These are phyloP conservation scores for Podospora fimiseda DNA, from an alignment of 495 filamentous ascomycete genomes.

Conservation along the genomic window DNA sequence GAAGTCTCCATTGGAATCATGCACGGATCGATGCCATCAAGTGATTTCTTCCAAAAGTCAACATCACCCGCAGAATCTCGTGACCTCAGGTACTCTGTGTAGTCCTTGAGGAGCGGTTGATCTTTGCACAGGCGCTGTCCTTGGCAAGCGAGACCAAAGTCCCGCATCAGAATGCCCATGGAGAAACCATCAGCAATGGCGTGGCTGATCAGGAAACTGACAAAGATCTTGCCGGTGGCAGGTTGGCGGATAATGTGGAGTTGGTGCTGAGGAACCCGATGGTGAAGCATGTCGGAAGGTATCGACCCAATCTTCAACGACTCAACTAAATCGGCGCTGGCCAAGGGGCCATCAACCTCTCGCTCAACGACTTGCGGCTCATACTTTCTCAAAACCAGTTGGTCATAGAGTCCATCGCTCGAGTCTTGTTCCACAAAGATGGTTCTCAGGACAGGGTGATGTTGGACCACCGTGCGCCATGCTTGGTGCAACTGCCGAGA, in stretches of 20 bases:
- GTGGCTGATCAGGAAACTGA: conserved; percentile 4
- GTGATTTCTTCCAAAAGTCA: conserved; percentile 12
- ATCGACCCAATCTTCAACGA: conserved; percentile 21
- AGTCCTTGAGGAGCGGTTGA: conserved; percentile 3
- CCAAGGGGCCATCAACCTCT: conserved; percentile 21
- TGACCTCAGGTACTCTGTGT: conserved; percentile 26
- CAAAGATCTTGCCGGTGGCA: not conserved
- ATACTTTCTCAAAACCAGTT: conserved; percentile 12
- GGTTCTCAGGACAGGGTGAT: conserved; percentile 36
- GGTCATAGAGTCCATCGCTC: conserved; percentile 2
- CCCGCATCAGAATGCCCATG: conserved; percentile 3
- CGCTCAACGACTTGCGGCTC: conserved; percentile 31
- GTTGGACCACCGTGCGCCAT: conserved; percentile 47
- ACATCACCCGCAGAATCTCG: conserved; percentile 42
- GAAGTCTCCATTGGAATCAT: conserved; percentile 9
- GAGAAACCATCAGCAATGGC: conserved; percentile 6
- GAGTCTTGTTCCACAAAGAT: conserved; percentile 25
- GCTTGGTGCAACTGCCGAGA: conserved; percentile 17
- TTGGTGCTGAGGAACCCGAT: conserved; percentile 1
- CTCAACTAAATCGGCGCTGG: conserved; percentile 25
- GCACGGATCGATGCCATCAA: conserved; percentile 17
- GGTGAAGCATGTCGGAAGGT: not conserved
- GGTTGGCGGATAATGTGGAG: not conserved
- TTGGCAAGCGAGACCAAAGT: conserved; percentile 1
- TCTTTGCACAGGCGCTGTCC: not conserved